These are phyloP conservation scores for Boletus sp. DNA, from an alignment of 768 basidiomycete species.

Conservation along the genomic window DNA sequence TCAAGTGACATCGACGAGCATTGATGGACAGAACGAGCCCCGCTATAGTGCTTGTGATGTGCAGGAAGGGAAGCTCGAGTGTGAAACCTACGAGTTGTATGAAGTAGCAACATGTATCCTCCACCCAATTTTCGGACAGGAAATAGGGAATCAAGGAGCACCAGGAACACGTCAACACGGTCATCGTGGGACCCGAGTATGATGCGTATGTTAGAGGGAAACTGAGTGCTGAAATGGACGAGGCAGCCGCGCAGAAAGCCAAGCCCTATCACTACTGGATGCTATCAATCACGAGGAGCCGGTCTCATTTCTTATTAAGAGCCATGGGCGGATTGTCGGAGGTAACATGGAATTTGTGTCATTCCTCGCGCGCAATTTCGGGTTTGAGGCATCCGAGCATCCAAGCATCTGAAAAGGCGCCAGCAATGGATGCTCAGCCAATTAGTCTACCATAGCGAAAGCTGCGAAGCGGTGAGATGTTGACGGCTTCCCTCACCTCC, in stretches of 20 bases:
- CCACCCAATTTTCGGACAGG: background rate
- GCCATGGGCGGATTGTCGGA: background rate
- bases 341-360: background rate
- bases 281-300: background rate
- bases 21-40: slow-evolving; percentile 13
- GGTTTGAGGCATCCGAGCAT: too few relatives aligned
- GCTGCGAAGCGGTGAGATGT: too few relatives aligned
- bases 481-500: too few relatives aligned
- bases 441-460: too few relatives aligned
- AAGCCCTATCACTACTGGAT: background rate
- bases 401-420: too few relatives aligned
- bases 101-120: background rate
- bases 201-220: background rate
- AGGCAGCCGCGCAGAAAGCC: background rate
- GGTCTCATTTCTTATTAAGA: too few relatives aligned
- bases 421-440: too few relatives aligned
- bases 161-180: background rate
- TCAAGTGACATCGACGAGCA: background rate
- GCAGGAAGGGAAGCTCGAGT: background rate
- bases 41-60: background rate
- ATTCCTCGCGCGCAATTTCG: too few relatives aligned
- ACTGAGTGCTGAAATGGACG: background rate
- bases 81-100: background rate
- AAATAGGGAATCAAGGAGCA: slow-evolving; percentile 2
- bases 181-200: background rate